Evolutionary conservation across 768 basidiomycete species (phyloP), one percentile per base, ranked within the genome.

Genomic region (Asterophora lycoperdoides): DNA sequence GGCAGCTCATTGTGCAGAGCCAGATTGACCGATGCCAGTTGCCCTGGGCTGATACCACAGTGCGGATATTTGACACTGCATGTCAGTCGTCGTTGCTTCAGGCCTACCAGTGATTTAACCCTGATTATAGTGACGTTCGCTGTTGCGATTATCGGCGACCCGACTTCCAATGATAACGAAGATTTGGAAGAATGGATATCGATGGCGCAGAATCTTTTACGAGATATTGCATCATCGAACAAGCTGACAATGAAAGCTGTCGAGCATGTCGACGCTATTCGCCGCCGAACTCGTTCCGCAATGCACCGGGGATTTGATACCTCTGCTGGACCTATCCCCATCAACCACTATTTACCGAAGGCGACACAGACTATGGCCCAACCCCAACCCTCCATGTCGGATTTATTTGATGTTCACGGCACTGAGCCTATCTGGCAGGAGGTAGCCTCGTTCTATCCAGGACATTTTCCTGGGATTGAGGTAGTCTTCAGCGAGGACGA

Each of bases 1-100:
- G 51, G 51, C 51, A 52, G 23, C 30, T 52, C n/a, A 18, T 48
- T 29, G 23, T 48, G 32, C 46, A 52, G 38, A 48, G 29, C 15
- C 39, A 52, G 37, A n/a, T 42, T 18, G 46, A 52, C 32, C 47
- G 33, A 17, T 34, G 46, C 28, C 51, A 46, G 42, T 19, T 55
- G 8, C 32, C 41, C n/a, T 56, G 50, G 50, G 28, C 51, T 17
- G 54, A 52, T 28, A 32, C 28, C 32, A 43, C 38, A 5, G 36
- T 36, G 5, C 41, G 51, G 33, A 32, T 56, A 30, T 52, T 52
- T 43, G 54, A 56, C 35, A 37, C 41, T 23, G 44, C 46, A 32
- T 40, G 54, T 49, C 19, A 42, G 50, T 49, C 15, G 4, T 4
- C 8, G 15, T 19, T 20, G 7, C 11, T 3, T 26, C 13, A 9